Percentiles rank a stretch among this genome's conserved stretches.
Evolutionary conservation across 306 rosid species (phyloP).

Genomic region (Cyamopsis tetragonoloba): DNA sequence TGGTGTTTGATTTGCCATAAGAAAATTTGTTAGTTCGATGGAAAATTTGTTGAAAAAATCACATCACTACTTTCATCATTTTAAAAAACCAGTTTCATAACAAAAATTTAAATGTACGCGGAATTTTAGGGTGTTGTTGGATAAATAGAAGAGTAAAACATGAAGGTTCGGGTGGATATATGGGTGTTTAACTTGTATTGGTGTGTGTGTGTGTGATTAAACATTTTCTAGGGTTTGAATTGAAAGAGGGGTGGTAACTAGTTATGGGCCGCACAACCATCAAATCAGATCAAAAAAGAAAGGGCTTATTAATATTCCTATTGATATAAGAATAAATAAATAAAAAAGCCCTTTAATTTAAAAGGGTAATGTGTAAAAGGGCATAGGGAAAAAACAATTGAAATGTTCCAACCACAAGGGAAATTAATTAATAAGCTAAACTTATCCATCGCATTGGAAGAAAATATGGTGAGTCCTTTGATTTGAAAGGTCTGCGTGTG

Average conservation of each 20-base stretch:
- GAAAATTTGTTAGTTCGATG: no score
- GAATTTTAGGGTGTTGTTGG: slow-evolving; percentile 20
- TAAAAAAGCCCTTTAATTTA: slow-evolving; percentile 4
- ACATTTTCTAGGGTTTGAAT: slow-evolving; percentile 26
- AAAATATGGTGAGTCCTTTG: no score
- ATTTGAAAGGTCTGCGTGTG: slow-evolving; percentile 30
- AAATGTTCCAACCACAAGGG: slow-evolving; percentile 37
- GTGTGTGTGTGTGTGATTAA: slow-evolving; percentile 31
- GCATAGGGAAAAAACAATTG: slow-evolving; percentile 26
- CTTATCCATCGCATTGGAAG: slow-evolving; percentile 18
- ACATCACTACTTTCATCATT: no score
- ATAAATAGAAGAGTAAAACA: background rate
- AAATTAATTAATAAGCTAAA: no score
- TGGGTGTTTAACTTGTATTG: slow-evolving; percentile 32
- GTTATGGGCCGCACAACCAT: slow-evolving; percentile 45
- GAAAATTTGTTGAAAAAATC: no score
- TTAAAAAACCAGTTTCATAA: background rate
- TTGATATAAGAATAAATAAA: background rate
- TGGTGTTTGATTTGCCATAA: no score
- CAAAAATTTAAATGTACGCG: background rate
- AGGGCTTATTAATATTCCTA: slow-evolving; percentile 23
- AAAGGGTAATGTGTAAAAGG: slow-evolving; percentile 27
- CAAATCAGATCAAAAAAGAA: slow-evolving; percentile 51
- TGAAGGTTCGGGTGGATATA: slow-evolving; percentile 12
- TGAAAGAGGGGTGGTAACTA: slow-evolving; percentile 14